Base-by-base conservation (phyloP, 352 stramenopile species). In the Aphanomyces cochlioides region DNA sequence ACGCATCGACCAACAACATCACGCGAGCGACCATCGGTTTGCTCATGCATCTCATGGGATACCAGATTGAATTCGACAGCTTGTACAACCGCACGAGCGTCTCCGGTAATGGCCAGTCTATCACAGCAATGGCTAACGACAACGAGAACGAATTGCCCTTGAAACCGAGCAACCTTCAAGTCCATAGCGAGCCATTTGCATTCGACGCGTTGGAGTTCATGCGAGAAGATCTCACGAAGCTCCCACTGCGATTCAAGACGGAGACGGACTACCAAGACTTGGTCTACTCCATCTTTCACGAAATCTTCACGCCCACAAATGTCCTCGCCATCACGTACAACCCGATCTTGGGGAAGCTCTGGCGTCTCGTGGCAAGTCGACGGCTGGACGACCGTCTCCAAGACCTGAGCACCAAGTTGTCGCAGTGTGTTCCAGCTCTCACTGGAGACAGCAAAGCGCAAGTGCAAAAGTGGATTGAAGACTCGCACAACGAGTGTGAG, bases 281-380 rank as follows among this genome's bases (percentile, higher is more conserved):
- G 47, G 60, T 67, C 7, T 57, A 57, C 3, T 15, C 17, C 10
- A 19, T 41, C 5, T 57, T 67, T 7, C 13, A 56, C 1, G 60
- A 39, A 15, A 7, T 67, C n/a, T 67, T 67, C 28, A 54, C 43
- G 19, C 60, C 60, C 5, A 12, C n/a, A 13, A 65, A 61, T 17
- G 63, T 69, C 21, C 43, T 69, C 34, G 63, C 63, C 7, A 15
- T 69, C 19, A 67, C 60, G 36, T 69, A 69, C 38, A 59, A 69
- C 38, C 63, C 47, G 8, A 60, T 59, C 12, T 15, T 69, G 15
- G 63, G 12, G 17, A 69, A 57, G 36, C 63, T 69, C 37, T 69
- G 63, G 63, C 28, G 40, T 8, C 63, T 69, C 47, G 36, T 58
- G 21, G 56, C 37, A n/a, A 21, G 17, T 38, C 63, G 50, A 10